These are phyloP conservation scores for Lyophyllum shimeji DNA, from an alignment of 768 basidiomycete genomes.

Conservation along the genomic window DNA sequence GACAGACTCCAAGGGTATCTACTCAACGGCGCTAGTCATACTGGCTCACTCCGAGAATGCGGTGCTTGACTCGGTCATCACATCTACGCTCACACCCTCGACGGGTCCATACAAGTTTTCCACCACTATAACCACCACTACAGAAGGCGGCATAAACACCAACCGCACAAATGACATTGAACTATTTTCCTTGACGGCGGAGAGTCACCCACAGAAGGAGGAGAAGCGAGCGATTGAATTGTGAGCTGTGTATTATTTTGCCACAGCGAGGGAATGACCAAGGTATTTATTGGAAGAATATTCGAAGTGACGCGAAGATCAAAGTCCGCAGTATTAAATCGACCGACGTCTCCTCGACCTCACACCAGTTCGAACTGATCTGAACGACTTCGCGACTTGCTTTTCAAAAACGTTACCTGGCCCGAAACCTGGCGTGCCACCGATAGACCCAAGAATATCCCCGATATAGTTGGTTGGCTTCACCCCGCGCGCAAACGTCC, in stretches of 20 bases:
- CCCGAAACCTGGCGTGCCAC: slow-evolving; percentile 13
- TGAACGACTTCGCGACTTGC: background rate
- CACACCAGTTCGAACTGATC: too few relatives aligned
- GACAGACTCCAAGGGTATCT: slow-evolving; percentile 2
- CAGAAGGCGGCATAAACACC: background rate
- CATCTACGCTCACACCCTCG: slow-evolving; percentile 6
- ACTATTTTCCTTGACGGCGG: background rate
- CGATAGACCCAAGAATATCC: slow-evolving; percentile 14
- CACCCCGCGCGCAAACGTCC: slow-evolving; percentile 5
- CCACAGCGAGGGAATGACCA: too few relatives aligned
- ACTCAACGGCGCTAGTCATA: slow-evolving; percentile 3
- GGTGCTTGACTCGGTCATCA: slow-evolving; percentile 7
- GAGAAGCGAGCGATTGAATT: background rate
- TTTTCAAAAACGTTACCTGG: slow-evolving; percentile 5
- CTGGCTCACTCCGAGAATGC: slow-evolving; percentile 5
- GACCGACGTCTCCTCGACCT: too few relatives aligned
- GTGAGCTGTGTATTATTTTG: too few relatives aligned
- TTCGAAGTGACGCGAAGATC: background rate
- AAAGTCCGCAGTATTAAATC: too few relatives aligned
- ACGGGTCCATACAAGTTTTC: background rate
- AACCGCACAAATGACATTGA: background rate
- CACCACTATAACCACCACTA: background rate
- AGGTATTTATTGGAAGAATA: background rate
- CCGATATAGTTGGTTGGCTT: slow-evolving; percentile 14
- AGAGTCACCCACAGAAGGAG: background rate